Evolutionary conservation across 2,329 filamentous ascomycete genomes (phyloP), one percentile per base, ranked within the genome.

Genomic region (Botrytis porri): DNA sequence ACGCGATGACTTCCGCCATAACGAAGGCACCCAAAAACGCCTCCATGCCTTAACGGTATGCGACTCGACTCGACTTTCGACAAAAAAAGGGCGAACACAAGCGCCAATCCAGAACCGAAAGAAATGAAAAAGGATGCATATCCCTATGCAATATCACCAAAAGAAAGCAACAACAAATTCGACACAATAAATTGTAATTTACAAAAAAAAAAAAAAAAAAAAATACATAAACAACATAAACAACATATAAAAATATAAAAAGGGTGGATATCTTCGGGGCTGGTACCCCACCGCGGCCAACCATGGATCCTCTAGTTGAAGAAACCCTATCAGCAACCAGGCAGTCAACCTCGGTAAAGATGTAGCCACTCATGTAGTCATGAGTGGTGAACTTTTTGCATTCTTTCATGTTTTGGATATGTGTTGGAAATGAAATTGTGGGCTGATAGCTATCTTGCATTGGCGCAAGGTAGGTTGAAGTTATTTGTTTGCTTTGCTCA

Each of bases 41-140:
- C 43, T 66, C 63, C 32, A 66, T 66, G 45, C 32, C 63, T 51
- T 29, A 66, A 37, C n/a, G 63, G 63, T 66, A 51, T 22, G 12
- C 22, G 12, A 37, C 22, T 51, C 43, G 20, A 51, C 48, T n/a
- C 45, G 45, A n/a, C 45, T 25, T 51, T n/a, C 20, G 29, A 12
- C 57, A 60, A 48, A 62, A 41, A 41, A 51, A 51, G 5, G 20
- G 14, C 48, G 48, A 51, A 51, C 12, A 25, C 22, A 48, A 22
- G 45, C 45, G 45, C 45, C 45, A 48, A 48, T 48, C 20, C 45
- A 3, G 32, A 29, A 60, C 20, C 29, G 35, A 60, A 59, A 35
- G 6, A 35, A 61, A 61, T 20, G 22, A 37, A 18, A 12, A 14
- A 2, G 63, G 43, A 66, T 32, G 63, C 43, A 65, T 48, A 51